phyloP scores from a whole-genome alignment of 495 filamentous ascomycete species.

The Podospora didyma region DNA sequence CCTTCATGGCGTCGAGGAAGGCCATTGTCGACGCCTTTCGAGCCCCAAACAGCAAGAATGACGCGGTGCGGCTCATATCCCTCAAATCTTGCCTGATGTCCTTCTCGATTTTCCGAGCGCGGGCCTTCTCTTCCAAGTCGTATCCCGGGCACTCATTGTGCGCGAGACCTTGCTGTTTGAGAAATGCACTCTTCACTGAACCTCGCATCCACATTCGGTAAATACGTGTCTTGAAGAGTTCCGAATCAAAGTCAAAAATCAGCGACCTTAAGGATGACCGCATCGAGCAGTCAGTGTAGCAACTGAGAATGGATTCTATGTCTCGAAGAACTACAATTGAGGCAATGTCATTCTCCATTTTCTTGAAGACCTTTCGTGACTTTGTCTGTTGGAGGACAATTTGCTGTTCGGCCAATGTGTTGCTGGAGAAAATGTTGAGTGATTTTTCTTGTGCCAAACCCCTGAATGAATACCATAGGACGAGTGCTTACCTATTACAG shows the following conservation, averaged over 20 bases:
- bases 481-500: slow-evolving; percentile 7
- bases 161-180: not conserved
- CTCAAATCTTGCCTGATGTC: not conserved
- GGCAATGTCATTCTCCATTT: slow-evolving; percentile 5
- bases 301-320: slow-evolving; percentile 9
- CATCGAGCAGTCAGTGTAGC: slow-evolving; percentile 4
- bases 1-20: no score
- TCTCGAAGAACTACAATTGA: slow-evolving; percentile 15
- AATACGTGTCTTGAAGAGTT: slow-evolving; percentile 9
- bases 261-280: slow-evolving; percentile 7
- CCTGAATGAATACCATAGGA: not conserved
- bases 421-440: not conserved
- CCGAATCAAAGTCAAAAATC: slow-evolving; percentile 13
- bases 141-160: not conserved
- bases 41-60: no score
- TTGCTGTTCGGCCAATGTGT: slow-evolving; percentile 5
- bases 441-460: not conserved
- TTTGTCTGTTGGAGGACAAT: slow-evolving; percentile 3
- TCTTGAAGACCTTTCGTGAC: slow-evolving; percentile 3
- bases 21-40: no score
- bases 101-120: not conserved
- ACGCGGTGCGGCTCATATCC: no score
- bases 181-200: not conserved
- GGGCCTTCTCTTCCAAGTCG: not conserved
- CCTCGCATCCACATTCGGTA: not conserved